Evolutionary conservation across 345 rosid species (phyloP).

Genomic region (Kandelia obovata): DNA sequence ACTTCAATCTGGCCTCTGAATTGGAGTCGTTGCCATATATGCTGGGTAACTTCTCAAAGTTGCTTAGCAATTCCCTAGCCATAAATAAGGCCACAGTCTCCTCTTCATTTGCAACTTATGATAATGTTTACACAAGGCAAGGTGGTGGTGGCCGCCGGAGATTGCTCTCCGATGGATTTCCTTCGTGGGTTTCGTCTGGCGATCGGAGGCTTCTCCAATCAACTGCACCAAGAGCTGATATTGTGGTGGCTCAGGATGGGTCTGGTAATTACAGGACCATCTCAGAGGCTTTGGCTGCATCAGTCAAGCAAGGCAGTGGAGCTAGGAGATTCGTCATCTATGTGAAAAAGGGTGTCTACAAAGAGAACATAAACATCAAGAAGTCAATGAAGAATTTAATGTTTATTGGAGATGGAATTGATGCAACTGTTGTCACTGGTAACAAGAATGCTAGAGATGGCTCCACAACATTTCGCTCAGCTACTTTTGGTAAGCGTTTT

Average conservation of each 20-base stretch:
- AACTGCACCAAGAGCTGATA: conserved; percentile 35
- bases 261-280: conserved; percentile 65
- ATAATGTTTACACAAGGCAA: background rate
- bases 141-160: conserved; percentile 31
- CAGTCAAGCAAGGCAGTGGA: conserved; percentile 26
- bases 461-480: conserved; percentile 73
- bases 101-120: conserved; percentile 11
- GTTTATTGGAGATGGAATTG: conserved; percentile 81
- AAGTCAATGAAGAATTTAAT: conserved; percentile 58
- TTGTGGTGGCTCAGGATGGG: conserved; percentile 87
- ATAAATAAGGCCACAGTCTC: conserved; percentile 36
- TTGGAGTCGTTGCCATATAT: conserved; percentile 35
- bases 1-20: conserved; percentile 39
- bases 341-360: conserved; percentile 70
- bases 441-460: conserved; percentile 47
- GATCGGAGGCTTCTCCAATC: conserved; percentile 62
- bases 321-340: conserved; percentile 54
- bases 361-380: conserved; percentile 58
- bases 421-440: conserved; percentile 62
- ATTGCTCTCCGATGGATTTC: conserved; percentile 44
- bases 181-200: conserved; percentile 56
- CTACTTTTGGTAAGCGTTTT: conserved; percentile 63
- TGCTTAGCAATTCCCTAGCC: conserved; percentile 73
- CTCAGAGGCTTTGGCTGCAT: conserved; percentile 58
- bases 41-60: conserved; percentile 52